Evolutionary conservation across 2,329 filamentous ascomycete species (phyloP), one percentile per base, ranked within the genome.

Genomic region (Curvularia lunata): DNA sequence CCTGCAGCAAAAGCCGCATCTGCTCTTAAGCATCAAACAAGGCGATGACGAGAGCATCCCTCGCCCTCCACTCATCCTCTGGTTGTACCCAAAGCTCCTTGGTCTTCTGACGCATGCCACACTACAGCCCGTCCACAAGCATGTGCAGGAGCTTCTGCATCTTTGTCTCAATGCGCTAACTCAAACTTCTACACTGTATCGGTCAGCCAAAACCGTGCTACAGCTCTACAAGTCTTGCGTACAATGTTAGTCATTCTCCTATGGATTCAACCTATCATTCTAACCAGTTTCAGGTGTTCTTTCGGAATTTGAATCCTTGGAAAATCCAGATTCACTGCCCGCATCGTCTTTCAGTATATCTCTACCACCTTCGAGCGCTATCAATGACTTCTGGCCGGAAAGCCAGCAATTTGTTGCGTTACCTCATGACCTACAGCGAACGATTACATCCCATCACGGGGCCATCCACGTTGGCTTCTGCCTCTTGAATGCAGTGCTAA

Each of bases 1-100:
- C 2, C 84, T 97, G 63, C 84, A 86, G 61, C 90, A 92, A 69
- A 91, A 89, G 7, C 92, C 91, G 2, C 80, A 82, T 37, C 84
- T 92, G n/a, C 79, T 94, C 27, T 77, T 83, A 19, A 70, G 62
- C 25, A 37, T 58, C 23, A 68, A 66, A 23, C 68, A 72, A 28
- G 54, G 49, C n/a, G 68, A 70, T 12, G 70, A 79, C 48, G 74
- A 78, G 40, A 65, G 62, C 32, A 63, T 21, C 18, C 61, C 66
- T 47, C 63, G 61, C 32, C 80, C 81, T 4, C 83, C 82, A 5
- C 76, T 88, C 23, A 79, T 83, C 59, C 73, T 84, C 23, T 85
- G 83, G 81, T 73, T 88, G 30, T 72, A 84, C 38, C 79, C 84
- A 16, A 83, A 81, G 50, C 69, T 87, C 30, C 71, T 86, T 48